phyloP scores from a whole-genome alignment of 441 rosid genomes.

The Capsella rubella region DNA sequence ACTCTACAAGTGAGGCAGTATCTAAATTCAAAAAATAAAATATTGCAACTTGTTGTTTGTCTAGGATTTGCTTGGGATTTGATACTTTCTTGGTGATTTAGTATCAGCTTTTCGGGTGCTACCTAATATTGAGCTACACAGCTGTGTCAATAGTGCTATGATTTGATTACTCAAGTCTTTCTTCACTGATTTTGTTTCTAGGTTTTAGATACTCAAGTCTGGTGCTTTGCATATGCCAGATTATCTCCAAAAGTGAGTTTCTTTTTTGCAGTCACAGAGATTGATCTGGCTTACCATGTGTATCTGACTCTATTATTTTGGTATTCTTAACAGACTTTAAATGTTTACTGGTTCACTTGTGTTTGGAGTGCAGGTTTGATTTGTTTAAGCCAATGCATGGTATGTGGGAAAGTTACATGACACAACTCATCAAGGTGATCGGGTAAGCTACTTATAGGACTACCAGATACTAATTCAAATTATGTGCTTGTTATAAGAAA shows the following conservation, averaged over 20 bases:
- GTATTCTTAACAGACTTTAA: not conserved
- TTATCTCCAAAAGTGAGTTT: constrained; percentile 65
- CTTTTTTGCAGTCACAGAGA: not conserved
- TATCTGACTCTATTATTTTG: not conserved
- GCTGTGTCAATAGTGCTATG: too few species aligned
- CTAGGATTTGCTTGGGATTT: too few species aligned
- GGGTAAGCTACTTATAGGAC: constrained; percentile 55
- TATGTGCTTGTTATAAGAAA: not conserved
- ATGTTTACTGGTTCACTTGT: constrained; percentile 14
- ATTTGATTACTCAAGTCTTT: not conserved
- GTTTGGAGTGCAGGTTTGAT: constrained; percentile 66
- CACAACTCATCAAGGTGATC: constrained; percentile 60
- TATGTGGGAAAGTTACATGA: constrained; percentile 82
- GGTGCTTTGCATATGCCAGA: constrained; percentile 64
- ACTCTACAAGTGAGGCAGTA: too few species aligned
- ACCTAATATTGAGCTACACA: too few species aligned
- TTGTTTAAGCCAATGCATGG: constrained; percentile 80
- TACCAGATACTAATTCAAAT: not conserved
- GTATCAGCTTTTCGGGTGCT: too few species aligned
- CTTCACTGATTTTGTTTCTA: constrained; percentile 39
- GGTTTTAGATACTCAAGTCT: constrained; percentile 23
- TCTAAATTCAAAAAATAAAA: too few species aligned
- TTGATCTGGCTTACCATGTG: constrained; percentile 3
- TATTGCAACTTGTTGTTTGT: too few species aligned
- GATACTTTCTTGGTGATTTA: too few species aligned